A percentile compares a stretch with the other conserved stretches of the same genome.
These are phyloP conservation scores for Aureobasidium sp. DNA, from an alignment of 2,329 filamentous ascomycete species.

Conservation along the genomic window DNA sequence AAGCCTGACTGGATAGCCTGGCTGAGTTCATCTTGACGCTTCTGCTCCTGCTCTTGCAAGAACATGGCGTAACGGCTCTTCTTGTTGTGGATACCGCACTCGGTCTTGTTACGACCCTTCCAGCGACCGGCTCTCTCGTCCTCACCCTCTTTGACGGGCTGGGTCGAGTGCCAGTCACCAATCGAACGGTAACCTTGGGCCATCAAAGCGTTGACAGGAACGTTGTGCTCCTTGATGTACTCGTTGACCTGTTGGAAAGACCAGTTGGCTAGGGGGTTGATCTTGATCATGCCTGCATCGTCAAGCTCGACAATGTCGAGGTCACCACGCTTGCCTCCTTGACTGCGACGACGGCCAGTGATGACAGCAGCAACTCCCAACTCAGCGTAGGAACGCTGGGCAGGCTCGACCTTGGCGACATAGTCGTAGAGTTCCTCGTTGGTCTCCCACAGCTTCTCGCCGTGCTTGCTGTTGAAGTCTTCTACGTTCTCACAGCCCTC, in stretches of 20 bases:
- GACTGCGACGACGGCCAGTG: slow-evolving; percentile 82
- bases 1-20: slow-evolving; percentile 27
- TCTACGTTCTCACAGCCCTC: slow-evolving; percentile 61
- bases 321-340: slow-evolving; percentile 84
- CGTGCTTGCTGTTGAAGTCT: slow-evolving; percentile 77
- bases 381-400: slow-evolving; percentile 80
- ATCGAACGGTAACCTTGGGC: slow-evolving; percentile 96
- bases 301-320: slow-evolving; percentile 90
- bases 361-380: slow-evolving; percentile 83
- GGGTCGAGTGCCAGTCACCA: slow-evolving; percentile 96
- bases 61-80: slow-evolving; percentile 87
- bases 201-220: slow-evolving; percentile 88
- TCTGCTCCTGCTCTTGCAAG: slow-evolving; percentile 62
- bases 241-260: slow-evolving; percentile 78
- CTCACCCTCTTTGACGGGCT: slow-evolving; percentile 78
- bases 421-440: slow-evolving; percentile 92
- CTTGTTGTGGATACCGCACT: slow-evolving; percentile 99
- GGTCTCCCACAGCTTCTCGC: slow-evolving; percentile 73
- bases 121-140: slow-evolving; percentile 94
- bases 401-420: slow-evolving; percentile 94
- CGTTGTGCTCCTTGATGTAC: slow-evolving; percentile 77
- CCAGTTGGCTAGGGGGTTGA: slow-evolving; percentile 97
- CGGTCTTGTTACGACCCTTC: slow-evolving; percentile 93
- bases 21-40: slow-evolving; percentile 50
- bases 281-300: slow-evolving; percentile 85